Base-by-base conservation (phyloP, 2,329 filamentous ascomycete species). In the Arthroderma uncinatum region DNA sequence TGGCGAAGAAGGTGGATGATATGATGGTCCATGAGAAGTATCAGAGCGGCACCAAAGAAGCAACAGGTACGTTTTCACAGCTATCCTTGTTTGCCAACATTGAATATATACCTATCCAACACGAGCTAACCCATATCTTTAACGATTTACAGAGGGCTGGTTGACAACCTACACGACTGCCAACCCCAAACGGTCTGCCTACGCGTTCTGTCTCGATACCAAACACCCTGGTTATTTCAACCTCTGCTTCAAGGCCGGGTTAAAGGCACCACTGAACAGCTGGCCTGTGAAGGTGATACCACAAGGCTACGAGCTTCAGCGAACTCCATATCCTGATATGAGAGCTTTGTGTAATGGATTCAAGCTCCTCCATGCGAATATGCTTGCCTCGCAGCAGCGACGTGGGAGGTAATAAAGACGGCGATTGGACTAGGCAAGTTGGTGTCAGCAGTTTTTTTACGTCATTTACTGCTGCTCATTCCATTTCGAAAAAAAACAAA, bases 1-100 rank as follows among this genome's bases (percentile, higher is more conserved):
- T 97, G 93, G 87, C 90, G 16, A 88, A 86, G 73, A 98, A 98
- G 79, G 92, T 97, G 54, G 89, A 95, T 63, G 92, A 98, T 77
- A 85, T 98, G 78, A 93, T 89, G 79, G 82, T 86, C 63, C 86
- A 96, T 71, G 92, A 97, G 70, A 95, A 95, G 73, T 98, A 87
- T 77, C 89, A 95, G 74, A 82, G 82, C 61, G 84, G 86, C 59
- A 91, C 83, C 60, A 85, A 85, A 67, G 79, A 83, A 60, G 87
- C 93, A 66, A 87, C 90, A 61, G 91, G 92, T 95, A 84, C 77
- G 87, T 78, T 48, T 57, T 30, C 36, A n/a, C 39, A 33, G 58
- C 19, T n/a, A n/a, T n/a, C n/a, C n/a, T n/a, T n/a, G 34, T 39
- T 14, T 33, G 2, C 25, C 36, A 19, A 48, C 19, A 14, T 30